Conservation (phyloP, 129 eudicot species). For the Arctium lappa region DNA sequence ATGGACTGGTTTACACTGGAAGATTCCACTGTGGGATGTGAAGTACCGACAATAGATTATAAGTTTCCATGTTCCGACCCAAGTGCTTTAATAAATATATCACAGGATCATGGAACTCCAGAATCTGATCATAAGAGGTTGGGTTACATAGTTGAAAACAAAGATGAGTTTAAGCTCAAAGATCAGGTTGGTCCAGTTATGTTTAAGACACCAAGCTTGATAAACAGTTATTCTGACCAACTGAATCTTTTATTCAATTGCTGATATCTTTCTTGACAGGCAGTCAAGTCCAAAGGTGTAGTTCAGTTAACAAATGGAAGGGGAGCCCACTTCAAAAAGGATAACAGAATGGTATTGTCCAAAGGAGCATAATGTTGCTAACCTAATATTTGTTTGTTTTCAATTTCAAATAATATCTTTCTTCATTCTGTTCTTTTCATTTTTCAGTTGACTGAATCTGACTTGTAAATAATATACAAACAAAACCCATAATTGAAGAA, state of each 20-base stretch:
- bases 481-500: no score
- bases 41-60: conserved; percentile 36
- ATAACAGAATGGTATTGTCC: background rate
- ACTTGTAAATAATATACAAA: no score
- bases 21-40: conserved; percentile 51
- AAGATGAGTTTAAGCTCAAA: conserved; percentile 24
- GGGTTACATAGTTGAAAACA: conserved; percentile 26
- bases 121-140: conserved; percentile 29
- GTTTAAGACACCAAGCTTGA: background rate
- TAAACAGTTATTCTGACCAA: background rate
- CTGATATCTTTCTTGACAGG: background rate
- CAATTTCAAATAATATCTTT: no score
- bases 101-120: conserved; percentile 27
- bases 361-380: no score
- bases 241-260: background rate
- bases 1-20: conserved; percentile 64
- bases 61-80: conserved; percentile 44
- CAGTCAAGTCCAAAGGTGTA: background rate
- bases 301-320: background rate
- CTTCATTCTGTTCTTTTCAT: background rate
- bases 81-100: conserved; percentile 28
- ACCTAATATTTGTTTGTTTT: no score
- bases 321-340: background rate
- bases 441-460: no score
- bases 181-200: conserved; percentile 40